phyloP scores from a whole-genome alignment of 2,329 filamentous ascomycete species.

The Moelleriella libera region DNA sequence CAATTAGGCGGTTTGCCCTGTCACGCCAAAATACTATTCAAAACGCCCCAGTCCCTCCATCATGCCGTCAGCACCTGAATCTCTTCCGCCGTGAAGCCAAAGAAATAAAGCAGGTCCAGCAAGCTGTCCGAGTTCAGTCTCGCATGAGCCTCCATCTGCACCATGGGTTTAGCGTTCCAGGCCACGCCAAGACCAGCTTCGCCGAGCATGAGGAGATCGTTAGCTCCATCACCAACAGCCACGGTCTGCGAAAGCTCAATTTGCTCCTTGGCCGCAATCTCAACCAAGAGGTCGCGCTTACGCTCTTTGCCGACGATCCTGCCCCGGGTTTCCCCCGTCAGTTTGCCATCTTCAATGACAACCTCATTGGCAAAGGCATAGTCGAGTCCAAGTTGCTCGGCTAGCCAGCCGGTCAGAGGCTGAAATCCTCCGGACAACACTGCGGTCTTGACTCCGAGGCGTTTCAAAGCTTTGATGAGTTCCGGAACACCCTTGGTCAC shows the following conservation, averaged over 20 bases:
- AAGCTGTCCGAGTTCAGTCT: conserved; percentile 58
- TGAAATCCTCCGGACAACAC: conserved; percentile 89
- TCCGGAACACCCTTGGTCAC: conserved; percentile 70
- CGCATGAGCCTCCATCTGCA: conserved; percentile 63
- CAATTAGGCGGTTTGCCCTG: not conserved
- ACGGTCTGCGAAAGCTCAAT: conserved; percentile 53
- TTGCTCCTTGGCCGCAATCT: conserved; percentile 55
- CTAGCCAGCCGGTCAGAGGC: conserved; percentile 78
- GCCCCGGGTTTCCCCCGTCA: conserved; percentile 62
- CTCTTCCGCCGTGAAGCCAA: conserved; percentile 58
- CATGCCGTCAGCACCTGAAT: conserved; percentile 11
- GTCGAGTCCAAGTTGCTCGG: conserved; percentile 66
- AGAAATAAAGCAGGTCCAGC: conserved; percentile 58
- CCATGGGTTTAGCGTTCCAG: conserved; percentile 72
- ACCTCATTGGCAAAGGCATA: conserved; percentile 83
- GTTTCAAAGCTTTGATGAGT: conserved; percentile 60
- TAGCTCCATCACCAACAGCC: conserved; percentile 70
- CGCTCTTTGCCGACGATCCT: conserved; percentile 63
- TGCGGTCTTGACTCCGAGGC: conserved; percentile 72
- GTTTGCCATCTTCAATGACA: conserved; percentile 40
- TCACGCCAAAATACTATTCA: not conserved
- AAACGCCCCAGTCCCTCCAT: not conserved
- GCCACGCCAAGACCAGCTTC: conserved; percentile 65
- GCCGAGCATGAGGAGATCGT: conserved; percentile 69
- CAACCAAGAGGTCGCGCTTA: conserved; percentile 56